Percentiles rank a stretch among this genome's conserved stretches.
phyloP scores from a whole-genome alignment of 257 asterid species.

The Fraxinus anomala region DNA sequence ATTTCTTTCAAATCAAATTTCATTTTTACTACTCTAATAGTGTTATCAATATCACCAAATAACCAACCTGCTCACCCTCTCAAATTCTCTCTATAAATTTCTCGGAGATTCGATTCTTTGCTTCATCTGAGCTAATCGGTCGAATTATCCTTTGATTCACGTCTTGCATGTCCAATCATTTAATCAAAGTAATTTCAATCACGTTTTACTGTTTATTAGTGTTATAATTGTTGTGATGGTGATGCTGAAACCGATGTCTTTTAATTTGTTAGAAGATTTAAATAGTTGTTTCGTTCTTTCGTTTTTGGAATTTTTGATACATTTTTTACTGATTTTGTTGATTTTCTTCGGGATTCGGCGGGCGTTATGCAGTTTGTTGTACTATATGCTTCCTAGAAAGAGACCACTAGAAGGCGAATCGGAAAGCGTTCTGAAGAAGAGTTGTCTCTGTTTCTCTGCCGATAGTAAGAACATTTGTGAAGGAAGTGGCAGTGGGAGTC shows the following conservation, averaged over 20 bases:
- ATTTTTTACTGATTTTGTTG: constrained; percentile 38
- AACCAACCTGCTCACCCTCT: not conserved
- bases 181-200: constrained; percentile 27
- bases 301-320: constrained; percentile 16
- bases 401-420: constrained; percentile 83
- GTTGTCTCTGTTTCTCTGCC: constrained; percentile 42
- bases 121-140: constrained; percentile 50
- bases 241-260: constrained; percentile 31
- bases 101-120: constrained; percentile 33
- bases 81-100: not conserved
- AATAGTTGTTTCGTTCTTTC: constrained; percentile 23
- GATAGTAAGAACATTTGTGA: constrained; percentile 16
- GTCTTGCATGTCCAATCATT: constrained; percentile 30
- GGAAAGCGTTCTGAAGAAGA: constrained; percentile 56
- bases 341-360: constrained; percentile 56
- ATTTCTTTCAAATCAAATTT: too few species aligned
- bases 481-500: constrained; percentile 9
- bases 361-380: constrained; percentile 65
- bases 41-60: too few species aligned
- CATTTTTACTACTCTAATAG: too few species aligned
- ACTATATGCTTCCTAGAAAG: constrained; percentile 98
- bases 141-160: constrained; percentile 35
- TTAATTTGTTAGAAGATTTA: constrained; percentile 26
- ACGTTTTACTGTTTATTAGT: constrained; percentile 4
- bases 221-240: constrained; percentile 14